Evolutionary conservation across 305 asterid species (phyloP).

Genomic region (Fraxinus latifolia): DNA sequence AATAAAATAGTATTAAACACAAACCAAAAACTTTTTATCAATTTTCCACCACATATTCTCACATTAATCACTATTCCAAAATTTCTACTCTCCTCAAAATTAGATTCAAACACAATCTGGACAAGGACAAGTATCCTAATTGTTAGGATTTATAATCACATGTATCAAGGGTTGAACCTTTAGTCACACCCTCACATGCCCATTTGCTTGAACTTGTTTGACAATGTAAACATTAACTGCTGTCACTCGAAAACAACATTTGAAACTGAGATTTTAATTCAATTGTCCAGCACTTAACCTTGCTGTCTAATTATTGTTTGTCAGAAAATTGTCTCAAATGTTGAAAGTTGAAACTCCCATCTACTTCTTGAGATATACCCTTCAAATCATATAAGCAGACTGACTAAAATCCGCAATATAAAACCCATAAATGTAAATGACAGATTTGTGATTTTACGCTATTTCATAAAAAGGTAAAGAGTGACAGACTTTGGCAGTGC

Average conservation of each 20-base stretch:
- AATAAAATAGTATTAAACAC: too few relatives aligned
- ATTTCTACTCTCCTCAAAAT: too few relatives aligned
- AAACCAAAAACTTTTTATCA: too few relatives aligned
- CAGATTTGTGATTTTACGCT: background rate
- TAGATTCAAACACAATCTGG: too few relatives aligned
- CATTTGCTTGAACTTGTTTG: constrained; percentile 24
- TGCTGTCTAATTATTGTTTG: background rate
- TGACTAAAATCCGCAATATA: background rate
- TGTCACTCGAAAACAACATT: constrained; percentile 19
- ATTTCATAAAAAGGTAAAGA: background rate
- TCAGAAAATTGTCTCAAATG: background rate
- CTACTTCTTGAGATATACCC: background rate
- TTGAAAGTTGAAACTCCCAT: background rate
- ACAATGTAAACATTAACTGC: constrained; percentile 13
- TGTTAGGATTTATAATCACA: constrained; percentile 19
- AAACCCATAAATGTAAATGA: background rate
- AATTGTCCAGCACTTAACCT: constrained; percentile 1
- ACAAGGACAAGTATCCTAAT: too few relatives aligned
- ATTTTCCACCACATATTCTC: too few relatives aligned
- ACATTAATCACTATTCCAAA: too few relatives aligned
- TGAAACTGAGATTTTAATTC: constrained; percentile 21
- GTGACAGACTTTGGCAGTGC: background rate
- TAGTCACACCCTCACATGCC: constrained; percentile 28
- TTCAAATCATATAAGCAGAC: background rate
- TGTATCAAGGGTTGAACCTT: constrained; percentile 25